A percentile compares a stretch with the other conserved stretches of the same genome.
These are phyloP conservation scores for Zoysia japonica DNA, from an alignment of 176 grass and related monocot genomes.

Conservation along the genomic window DNA sequence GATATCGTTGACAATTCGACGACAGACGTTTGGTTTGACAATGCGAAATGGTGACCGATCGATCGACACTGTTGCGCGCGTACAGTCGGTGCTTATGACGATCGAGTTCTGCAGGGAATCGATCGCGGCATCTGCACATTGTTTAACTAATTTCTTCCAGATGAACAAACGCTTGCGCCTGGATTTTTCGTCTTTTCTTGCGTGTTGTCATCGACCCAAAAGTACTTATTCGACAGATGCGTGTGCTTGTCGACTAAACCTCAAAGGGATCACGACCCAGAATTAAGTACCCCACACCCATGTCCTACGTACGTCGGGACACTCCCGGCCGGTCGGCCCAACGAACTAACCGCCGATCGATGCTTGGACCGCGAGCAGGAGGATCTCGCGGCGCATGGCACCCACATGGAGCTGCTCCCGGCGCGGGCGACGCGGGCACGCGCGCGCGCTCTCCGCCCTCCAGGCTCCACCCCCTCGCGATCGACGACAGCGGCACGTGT, in stretches of 20 bases:
- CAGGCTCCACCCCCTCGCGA: too few relatives aligned
- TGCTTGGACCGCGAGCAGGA: background rate
- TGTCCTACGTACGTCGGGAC: too few relatives aligned
- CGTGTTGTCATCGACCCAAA: too few relatives aligned
- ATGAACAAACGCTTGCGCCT: too few relatives aligned
- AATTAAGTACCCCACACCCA: too few relatives aligned
- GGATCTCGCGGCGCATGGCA: background rate
- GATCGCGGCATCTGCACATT: too few relatives aligned
- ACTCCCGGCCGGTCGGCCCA: background rate
- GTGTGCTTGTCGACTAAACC: too few relatives aligned
- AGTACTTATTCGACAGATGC: too few relatives aligned
- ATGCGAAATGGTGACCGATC: background rate
- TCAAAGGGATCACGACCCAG: too few relatives aligned
- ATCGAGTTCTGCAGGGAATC: too few relatives aligned
- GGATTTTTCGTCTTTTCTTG: too few relatives aligned
- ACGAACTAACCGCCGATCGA: conserved; percentile 39
- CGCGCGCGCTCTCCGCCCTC: background rate
- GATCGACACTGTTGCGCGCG: background rate
- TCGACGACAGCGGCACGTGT: conserved; percentile 19
- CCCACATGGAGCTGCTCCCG: conserved; percentile 41
- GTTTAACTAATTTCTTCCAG: too few relatives aligned
- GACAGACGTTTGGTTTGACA: conserved; percentile 22
- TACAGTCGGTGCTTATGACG: background rate
- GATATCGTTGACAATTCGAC: conserved; percentile 9
- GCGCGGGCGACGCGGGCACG: background rate